Conservation (phyloP, 225 moss, liverwort and hornwort species). For the Ulota crispa region DNA sequence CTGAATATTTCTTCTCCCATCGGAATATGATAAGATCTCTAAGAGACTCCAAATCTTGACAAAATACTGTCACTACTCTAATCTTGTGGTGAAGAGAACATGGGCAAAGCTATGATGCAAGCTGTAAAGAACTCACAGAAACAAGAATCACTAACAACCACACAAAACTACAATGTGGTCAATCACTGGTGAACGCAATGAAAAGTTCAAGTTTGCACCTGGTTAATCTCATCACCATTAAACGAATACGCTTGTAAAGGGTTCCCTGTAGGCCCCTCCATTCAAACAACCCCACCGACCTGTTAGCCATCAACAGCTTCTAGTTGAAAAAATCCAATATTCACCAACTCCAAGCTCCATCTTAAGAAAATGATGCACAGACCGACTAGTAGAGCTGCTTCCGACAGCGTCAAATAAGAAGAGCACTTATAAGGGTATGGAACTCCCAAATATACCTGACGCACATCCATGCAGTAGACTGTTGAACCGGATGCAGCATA, state of each 20-base stretch:
- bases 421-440: background rate
- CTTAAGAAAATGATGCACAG: background rate
- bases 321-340: slow-evolving; percentile 9
- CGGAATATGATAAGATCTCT: background rate
- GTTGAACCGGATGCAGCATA: slow-evolving; percentile 67
- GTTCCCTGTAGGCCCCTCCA: slow-evolving; percentile 65
- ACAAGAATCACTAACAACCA: background rate
- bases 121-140: background rate
- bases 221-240: slow-evolving; percentile 59
- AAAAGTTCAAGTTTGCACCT: slow-evolving; percentile 30
- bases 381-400: background rate
- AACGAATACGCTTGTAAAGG: slow-evolving; percentile 48
- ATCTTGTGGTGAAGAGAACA: background rate
- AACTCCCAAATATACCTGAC: slow-evolving; percentile 50
- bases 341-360: slow-evolving; percentile 15
- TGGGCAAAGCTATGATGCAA: slow-evolving; percentile 1
- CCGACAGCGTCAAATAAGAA: background rate
- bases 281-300: slow-evolving; percentile 37
- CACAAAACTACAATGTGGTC: background rate
- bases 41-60: slow-evolving; percentile 3
- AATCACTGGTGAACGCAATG: background rate
- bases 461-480: slow-evolving; percentile 53
- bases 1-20: background rate
- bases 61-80: background rate
- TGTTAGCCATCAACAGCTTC: slow-evolving; percentile 39